Evolutionary conservation across 345 rosid species (phyloP), one percentile per base, ranked within the genome.

Genomic region (Acer campestre): DNA sequence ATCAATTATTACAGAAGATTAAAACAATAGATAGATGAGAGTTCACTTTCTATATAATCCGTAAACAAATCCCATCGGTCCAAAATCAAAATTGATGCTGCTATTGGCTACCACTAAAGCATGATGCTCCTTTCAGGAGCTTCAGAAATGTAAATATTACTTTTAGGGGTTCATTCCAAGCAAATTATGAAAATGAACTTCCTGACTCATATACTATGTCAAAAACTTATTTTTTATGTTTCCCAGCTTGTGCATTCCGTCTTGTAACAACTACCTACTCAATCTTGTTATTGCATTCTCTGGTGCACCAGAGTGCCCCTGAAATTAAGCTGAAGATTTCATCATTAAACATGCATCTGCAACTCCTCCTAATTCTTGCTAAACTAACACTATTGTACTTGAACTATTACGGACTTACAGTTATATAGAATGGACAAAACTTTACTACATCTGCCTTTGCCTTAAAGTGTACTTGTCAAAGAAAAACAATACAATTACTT

Each of bases 1-100:
- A 53, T 70, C 61, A 70, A 70, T 51, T 70, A 70, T 40, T 27
- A 22, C 20, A 56, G n/a, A 59, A 14, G 12, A 31, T 56, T 40
- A 46, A 27, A n/a, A 35, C 8, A 58, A 70, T 20, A 12, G 22
- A 53, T 13, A 22, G 13, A n/a, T 59, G 65, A 20, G 38, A n/a
- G 7, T 40, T 58, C 51, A 14, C 51, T 12, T 35, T 40, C 51
- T 18, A 35, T 35, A 35, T 35, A 35, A 35, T 35, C 38, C 5
- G 29, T 35, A 38, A 56, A 12, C 75, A 31, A 67, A 27, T 49
- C 9, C 3, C 11, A 23, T 25, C 46, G 61, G n/a, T 27, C 27
- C 66, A 5, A 59, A 72, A 58, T 38, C 14, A 59, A 12, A 38
- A 20, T 22, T 56, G 53, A 31, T 35, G 66, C 16, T 61, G 68